phyloP scores from a whole-genome alignment of 108 stramenopile species.

The Conticribra guillardii region DNA sequence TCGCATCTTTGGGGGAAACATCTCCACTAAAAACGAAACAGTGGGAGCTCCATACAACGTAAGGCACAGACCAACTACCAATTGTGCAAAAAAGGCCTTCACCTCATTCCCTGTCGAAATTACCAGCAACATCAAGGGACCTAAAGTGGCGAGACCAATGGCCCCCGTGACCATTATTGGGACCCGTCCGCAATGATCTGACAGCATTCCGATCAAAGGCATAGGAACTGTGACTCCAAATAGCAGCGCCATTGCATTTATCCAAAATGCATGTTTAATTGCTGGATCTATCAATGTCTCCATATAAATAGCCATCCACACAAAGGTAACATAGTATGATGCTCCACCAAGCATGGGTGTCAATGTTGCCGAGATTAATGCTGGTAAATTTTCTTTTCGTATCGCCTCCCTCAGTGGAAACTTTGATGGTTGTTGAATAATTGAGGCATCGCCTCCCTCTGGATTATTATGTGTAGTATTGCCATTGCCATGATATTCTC shows the following conservation, averaged over 20 bases:
- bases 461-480: constrained; percentile 17
- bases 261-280: constrained; percentile 60
- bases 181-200: constrained; percentile 56
- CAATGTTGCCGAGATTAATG: constrained; percentile 55
- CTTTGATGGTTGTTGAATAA: neutral
- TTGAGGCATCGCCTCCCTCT: neutral
- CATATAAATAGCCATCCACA: constrained; percentile 79
- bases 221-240: constrained; percentile 57
- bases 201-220: constrained; percentile 58
- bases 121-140: constrained; percentile 51
- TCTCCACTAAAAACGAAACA: constrained; percentile 71
- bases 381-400: constrained; percentile 54
- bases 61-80: constrained; percentile 53
- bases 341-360: constrained; percentile 69
- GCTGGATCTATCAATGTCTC: constrained; percentile 62
- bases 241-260: constrained; percentile 61
- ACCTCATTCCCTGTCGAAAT: constrained; percentile 49
- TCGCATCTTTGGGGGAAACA: constrained; percentile 58
- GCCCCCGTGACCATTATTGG: constrained; percentile 55
- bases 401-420: constrained; percentile 63
- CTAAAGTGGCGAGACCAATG: constrained; percentile 45
- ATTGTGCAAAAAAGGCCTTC: constrained; percentile 60
- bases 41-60: constrained; percentile 68
- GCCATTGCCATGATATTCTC: too few relatives aligned
- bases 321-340: constrained; percentile 67